Evolutionary conservation across 371 early-diverging fungal genomes (phyloP), one percentile per base, ranked within the genome.

Genomic region (Rhizomucor miehei): DNA sequence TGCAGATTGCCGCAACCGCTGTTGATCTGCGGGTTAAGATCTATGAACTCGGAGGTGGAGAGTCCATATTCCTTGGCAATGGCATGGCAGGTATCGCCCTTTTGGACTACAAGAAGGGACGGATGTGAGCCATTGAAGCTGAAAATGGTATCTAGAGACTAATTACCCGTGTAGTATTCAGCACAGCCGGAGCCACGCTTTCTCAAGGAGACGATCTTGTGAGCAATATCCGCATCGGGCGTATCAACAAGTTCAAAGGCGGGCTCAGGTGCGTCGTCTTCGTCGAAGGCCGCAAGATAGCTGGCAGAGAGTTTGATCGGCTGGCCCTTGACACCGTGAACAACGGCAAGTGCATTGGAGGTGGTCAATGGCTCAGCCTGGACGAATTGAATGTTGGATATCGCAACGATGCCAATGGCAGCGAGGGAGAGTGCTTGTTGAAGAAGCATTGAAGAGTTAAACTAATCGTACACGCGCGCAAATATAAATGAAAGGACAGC

Each of bases 1-100:
- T 67, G 63, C 45, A 75, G 49, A 49, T 75, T 75, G 11, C 67
- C 62, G 56, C 74, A 73, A 17, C 64, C 44, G 51, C 47, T 44
- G 53, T 75, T 75, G 54, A 75, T 53, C 37, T 69, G 72, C 34
- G 52, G 41, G 40, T 75, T 75, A 62, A 65, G 57, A 34, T 55
- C 48, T 36, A 60, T 56, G 44, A 75, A 61, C 20, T 60, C 48
- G 20, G 21, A 24, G 36, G 54, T 37, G 23, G 59, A 47, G 21
- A 75, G 60, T 21, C 60, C 55, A 25, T 67, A 65, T 14, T 64
- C 57, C n/a, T 69, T 59, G 39, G 63, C 51, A 25, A 75, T 44
- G 13, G 48, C 55, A 21, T 49, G 53, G 38, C 76, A 75, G 37
- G 65, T 66, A 44, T 75, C 76, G 36, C 60, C 62, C 23, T 64